Base-by-base conservation (phyloP, 2,329 filamentous ascomycete genomes). In the Aspergillus caelatus region DNA sequence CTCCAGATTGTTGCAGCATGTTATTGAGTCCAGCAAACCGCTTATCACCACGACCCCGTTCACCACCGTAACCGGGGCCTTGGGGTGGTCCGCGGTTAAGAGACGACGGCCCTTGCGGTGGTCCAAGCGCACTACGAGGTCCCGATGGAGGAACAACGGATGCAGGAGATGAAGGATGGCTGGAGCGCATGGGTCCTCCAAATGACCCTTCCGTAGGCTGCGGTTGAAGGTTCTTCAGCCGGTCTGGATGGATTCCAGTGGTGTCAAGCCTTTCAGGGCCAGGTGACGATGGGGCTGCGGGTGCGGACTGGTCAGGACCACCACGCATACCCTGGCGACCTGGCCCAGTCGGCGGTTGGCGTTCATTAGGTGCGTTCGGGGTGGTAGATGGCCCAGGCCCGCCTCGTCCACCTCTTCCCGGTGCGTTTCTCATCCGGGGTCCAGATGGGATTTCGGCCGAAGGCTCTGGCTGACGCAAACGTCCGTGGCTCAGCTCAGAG, bases 211-310 rank as follows among this genome's bases (percentile, higher is more conserved):
- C 65, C 7, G 71, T 57, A 23, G 70, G 67, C 63, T 75, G 75
- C 55, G 74, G 71, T 62, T 78, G 77, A 39, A 82, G 77, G 43
- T 80, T 78, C 46, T 79, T 81, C 53, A 86, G 72, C 43, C 85
- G 80, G 68, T 85, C 85, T 12, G 85, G 85, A 70, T 87, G 85
- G 53, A 87, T 80, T 36, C 84, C 83, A 26, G 77, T 74, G 19
- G 77, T 73, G 41, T 82, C 79, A 48, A 74, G 67, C 36, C 67
- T 70, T 11, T 75, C 75, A 12, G 72, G 57, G 34, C 74, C 72
- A 8, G 77, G 72, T 46, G 78, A 74, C 19, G 78, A 71, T 14
- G 72, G 62, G 34, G 70, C 68, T n/a, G 72, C 45, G 46, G 72
- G 60, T 10, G 73, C 62, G 32, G 74, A 67, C 57, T 73, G 75